phyloP scores from a whole-genome alignment of 2,329 filamentous ascomycete species.

The Stagonosporopsis rhizophila region DNA sequence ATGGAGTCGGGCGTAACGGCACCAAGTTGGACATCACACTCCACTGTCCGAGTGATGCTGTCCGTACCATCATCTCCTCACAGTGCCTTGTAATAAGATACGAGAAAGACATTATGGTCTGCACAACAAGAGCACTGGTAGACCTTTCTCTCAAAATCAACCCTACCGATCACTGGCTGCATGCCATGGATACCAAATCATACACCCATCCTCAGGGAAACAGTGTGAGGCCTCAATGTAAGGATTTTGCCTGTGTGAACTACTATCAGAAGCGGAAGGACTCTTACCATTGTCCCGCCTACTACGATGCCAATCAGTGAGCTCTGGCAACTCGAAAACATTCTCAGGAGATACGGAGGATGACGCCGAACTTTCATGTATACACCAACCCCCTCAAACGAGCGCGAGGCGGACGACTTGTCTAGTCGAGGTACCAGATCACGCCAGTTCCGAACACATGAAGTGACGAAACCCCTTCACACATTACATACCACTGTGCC shows the following conservation, averaged over 20 bases:
- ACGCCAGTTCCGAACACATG: too few relatives aligned
- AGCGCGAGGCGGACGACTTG: too few relatives aligned
- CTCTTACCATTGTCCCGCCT: conserved; percentile 9
- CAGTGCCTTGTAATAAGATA: conserved; percentile 26
- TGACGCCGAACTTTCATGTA: too few relatives aligned
- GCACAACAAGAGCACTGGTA: conserved; percentile 15
- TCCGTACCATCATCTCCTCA: conserved; percentile 7
- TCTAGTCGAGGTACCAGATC: too few relatives aligned
- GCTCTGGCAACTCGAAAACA: too few relatives aligned
- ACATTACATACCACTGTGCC: too few relatives aligned
- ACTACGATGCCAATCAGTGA: too few relatives aligned
- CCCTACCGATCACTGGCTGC: conserved; percentile 26
- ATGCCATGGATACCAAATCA: conserved; percentile 28
- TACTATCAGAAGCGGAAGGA: conserved; percentile 21
- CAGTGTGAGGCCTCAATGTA: conserved; percentile 25
- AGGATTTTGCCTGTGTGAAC: conserved; percentile 19
- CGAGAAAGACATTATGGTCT: conserved; percentile 27
- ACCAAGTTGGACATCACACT: conserved; percentile 17
- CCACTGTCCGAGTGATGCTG: conserved; percentile 16
- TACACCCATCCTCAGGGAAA: conserved; percentile 23
- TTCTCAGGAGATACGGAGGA: too few relatives aligned
- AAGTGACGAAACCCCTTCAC: too few relatives aligned
- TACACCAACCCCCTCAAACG: too few relatives aligned
- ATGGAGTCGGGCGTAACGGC: conserved; percentile 17
- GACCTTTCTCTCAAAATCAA: conserved; percentile 20